Evolutionary conservation across 768 basidiomycete genomes (phyloP).

Genomic region (Trametes elegans): DNA sequence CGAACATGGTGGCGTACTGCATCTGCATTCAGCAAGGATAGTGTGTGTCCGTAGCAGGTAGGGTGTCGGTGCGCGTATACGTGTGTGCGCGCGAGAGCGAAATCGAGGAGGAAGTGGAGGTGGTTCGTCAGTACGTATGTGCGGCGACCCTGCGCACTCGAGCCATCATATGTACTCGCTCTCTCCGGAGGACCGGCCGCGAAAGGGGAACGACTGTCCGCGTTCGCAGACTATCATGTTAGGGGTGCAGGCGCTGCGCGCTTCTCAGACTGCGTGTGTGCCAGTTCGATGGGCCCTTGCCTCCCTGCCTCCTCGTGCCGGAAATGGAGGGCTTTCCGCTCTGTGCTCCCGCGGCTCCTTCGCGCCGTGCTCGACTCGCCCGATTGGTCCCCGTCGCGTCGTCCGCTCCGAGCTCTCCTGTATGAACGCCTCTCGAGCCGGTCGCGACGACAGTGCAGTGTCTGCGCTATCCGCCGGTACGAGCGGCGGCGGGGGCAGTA

Average conservation of each 20-base stretch:
- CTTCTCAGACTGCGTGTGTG: constrained; percentile 1
- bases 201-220: constrained; percentile 4
- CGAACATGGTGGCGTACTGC: constrained; percentile 7
- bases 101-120: too few relatives aligned
- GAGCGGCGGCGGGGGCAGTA: too few relatives aligned
- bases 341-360: neutral
- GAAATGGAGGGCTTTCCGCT: constrained; percentile 19
- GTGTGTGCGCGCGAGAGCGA: too few relatives aligned
- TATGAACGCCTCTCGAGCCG: constrained; percentile 14
- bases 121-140: too few relatives aligned
- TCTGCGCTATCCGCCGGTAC: too few relatives aligned
- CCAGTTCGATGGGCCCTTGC: constrained; percentile 12
- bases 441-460: neutral
- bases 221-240: constrained; percentile 15
- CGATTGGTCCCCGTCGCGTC: constrained; percentile 12
- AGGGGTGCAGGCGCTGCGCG: constrained; percentile 17
- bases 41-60: neutral
- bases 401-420: constrained; percentile 17
- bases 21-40: too few relatives aligned
- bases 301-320: constrained; percentile 30
- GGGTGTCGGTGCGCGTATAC: constrained; percentile 2
- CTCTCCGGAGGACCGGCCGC: constrained; percentile 13
- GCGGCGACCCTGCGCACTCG: neutral
- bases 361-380: neutral
- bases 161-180: constrained; percentile 14